These are phyloP conservation scores for Mimosa pudica DNA, from an alignment of 306 rosid genomes.

Conservation along the genomic window DNA sequence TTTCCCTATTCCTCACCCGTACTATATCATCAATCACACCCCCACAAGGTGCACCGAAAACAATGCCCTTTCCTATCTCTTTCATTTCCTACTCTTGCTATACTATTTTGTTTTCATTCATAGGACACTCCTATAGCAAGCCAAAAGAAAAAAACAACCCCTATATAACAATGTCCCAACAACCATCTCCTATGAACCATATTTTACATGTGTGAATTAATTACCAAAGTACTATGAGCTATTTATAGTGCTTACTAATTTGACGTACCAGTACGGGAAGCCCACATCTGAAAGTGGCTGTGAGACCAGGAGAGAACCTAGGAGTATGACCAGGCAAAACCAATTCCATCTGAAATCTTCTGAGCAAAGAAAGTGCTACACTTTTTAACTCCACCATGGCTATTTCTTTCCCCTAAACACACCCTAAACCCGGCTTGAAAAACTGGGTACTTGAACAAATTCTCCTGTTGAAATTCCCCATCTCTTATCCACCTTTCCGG, in stretches of 20 bases:
- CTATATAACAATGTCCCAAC: neutral
- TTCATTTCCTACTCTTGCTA: neutral
- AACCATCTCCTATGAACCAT: neutral
- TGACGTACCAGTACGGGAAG: conserved; percentile 55
- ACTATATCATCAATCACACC: neutral
- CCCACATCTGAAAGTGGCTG: conserved; percentile 70
- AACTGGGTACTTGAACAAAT: conserved; percentile 62
- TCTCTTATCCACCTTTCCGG: conserved; percentile 76
- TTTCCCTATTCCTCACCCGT: conserved; percentile 11
- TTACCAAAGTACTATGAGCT: neutral
- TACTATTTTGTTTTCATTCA: neutral
- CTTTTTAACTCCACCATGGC: conserved; percentile 68
- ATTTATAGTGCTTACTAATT: neutral
- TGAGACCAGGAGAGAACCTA: conserved; percentile 80
- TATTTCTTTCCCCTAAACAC: conserved; percentile 85
- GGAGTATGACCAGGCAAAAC: conserved; percentile 39
- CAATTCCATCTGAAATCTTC: conserved; percentile 47
- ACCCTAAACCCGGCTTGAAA: conserved; percentile 83
- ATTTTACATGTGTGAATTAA: neutral
- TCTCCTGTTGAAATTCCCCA: conserved; percentile 44
- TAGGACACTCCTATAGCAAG: neutral
- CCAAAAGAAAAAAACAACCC: no score
- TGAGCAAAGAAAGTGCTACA: conserved; percentile 56
- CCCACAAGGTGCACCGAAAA: conserved; percentile 9
- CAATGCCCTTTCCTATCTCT: neutral